Evolutionary conservation across 208 protist genomes (phyloP).

Genomic region (Vickermania spadyakhi): DNA sequence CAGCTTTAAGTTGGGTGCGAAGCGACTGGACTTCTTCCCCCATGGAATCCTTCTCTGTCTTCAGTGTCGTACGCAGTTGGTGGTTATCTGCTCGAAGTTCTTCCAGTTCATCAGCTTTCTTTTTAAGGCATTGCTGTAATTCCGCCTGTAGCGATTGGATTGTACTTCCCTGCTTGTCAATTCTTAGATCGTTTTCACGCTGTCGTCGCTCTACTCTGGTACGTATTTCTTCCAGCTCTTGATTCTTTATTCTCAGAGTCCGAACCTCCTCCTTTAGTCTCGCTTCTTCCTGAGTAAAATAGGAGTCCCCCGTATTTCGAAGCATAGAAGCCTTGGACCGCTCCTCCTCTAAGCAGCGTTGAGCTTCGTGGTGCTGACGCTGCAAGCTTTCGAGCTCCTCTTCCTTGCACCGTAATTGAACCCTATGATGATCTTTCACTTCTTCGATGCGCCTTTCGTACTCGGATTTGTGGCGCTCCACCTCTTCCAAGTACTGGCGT

Average conservation of each 20-base stretch:
- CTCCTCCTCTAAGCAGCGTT: constrained; percentile 42
- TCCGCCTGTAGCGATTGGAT: constrained; percentile 43
- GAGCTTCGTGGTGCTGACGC: constrained; percentile 23
- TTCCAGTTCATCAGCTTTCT: constrained; percentile 32
- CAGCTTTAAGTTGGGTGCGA: neutral
- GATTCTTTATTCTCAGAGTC: constrained; percentile 17
- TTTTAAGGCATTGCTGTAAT: constrained; percentile 10
- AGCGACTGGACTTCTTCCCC: neutral
- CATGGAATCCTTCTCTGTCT: constrained; percentile 1
- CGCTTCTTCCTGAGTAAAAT: neutral
- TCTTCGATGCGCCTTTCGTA: constrained; percentile 38
- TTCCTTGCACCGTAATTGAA: constrained; percentile 35
- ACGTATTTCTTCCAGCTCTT: constrained; percentile 30
- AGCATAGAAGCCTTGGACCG: constrained; percentile 26
- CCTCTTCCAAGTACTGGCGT: constrained; percentile 44
- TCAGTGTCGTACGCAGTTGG: constrained; percentile 5
- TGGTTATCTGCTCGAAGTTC: constrained; percentile 30
- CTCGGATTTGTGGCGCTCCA: constrained; percentile 30
- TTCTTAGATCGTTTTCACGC: constrained; percentile 27
- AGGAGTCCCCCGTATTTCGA: constrained; percentile 1
- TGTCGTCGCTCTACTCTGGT: constrained; percentile 39
- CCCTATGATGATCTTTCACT: constrained; percentile 25
- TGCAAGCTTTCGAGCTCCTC: constrained; percentile 26
- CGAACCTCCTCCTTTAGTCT: constrained; percentile 61
- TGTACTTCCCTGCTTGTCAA: constrained; percentile 24